Evolutionary conservation across 306 rosid species (phyloP), one percentile per base, ranked within the genome.

Genomic region (Medicago arabica): DNA sequence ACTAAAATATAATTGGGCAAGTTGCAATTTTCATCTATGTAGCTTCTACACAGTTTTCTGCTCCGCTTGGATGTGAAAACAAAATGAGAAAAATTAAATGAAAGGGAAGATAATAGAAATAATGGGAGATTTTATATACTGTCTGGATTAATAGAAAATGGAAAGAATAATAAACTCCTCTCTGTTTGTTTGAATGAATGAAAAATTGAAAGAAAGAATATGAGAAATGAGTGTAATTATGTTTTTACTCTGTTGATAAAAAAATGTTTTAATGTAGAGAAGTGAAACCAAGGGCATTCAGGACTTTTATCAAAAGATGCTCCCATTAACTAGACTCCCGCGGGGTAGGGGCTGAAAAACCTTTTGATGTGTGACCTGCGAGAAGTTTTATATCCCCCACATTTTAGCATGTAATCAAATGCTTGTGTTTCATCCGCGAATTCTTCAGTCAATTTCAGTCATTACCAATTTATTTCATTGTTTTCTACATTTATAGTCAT

Each of bases 31-130:
- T 59, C 76, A 47, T 59, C 41, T 31, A 8, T 59, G 17, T 38
- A 47, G 44, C 55, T 69, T 59, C 34, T 47, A 70, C 69, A 36
- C 65, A 15, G 51, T 77, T 57, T 55, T 53, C 14, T 57, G 47
- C 21, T 63, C 25, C 17, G 15, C 31, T 57, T 57, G 16, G 63
- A 57, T 10, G 36, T 9, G 14, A 36, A 57, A 23, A 11, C 36
- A 57, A 11, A 57, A 63, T 60, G 67, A 60, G 43, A 25, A 59
- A 53, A 53, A 17, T 0, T 13, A 49, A 51, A 51, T 51, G 23
- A 51, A 19, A 51, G 64, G 39, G 12, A 23, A 59, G 4, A 59
- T 11, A 18, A 59, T 59, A 59, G 65, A 59, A 28, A 25, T 23
- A 59, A 51, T 25, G 17, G 7, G 16, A 59, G 39, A 25, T 59